Base-by-base conservation (phyloP, 257 asterid species). In the Solanum sejunctum region DNA sequence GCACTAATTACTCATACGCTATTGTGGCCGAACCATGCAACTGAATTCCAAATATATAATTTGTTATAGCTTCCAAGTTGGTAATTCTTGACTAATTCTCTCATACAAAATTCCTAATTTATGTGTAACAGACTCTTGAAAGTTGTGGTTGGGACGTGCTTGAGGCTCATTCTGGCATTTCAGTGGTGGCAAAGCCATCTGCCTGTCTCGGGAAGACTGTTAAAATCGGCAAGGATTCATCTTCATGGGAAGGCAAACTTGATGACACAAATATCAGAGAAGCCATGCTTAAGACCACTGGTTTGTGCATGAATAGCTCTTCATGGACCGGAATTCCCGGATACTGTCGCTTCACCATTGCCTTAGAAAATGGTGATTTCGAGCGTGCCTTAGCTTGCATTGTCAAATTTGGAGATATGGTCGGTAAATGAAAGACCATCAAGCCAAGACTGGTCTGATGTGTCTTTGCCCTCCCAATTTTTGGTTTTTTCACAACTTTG, bases 261-360 rank as follows among this genome's bases (percentile, higher is more conserved):
- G 90, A 93, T 15, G 93, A 92, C 90, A 86, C 94, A n/a, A 97
- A 94, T 85, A 93, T 95, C 83, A 93, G 99, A 86, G 98, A 95
- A 69, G 95, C 97, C 67, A 85, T 97, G 91, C 89, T 94, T 9
- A 87, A 64, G 61, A 84, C 91, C 93, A 95, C 98, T 0, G 98
- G 97, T 80, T 86, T 97, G 88, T 97, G 99, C 92, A 95, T 95
- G 90, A 95, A 97, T 80, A 94, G 99, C 73, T 91, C 95, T 57
- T 82, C 91, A 0, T 97, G 99, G 99, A 97, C 98, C 0, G 99
- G 99, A 41, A 91, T 94, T 78, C 96, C 98, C 8, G 97, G 98
- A 23, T 93, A 92, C 84, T 95, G 98, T 88, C 95, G 99, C 85
- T 95, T 97, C 91, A 92, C 95, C 83, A 86, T 93, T 36, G 99